These are phyloP conservation scores for Aspergillus jensenii DNA, from an alignment of 2,329 filamentous ascomycete species.

Conservation along the genomic window DNA sequence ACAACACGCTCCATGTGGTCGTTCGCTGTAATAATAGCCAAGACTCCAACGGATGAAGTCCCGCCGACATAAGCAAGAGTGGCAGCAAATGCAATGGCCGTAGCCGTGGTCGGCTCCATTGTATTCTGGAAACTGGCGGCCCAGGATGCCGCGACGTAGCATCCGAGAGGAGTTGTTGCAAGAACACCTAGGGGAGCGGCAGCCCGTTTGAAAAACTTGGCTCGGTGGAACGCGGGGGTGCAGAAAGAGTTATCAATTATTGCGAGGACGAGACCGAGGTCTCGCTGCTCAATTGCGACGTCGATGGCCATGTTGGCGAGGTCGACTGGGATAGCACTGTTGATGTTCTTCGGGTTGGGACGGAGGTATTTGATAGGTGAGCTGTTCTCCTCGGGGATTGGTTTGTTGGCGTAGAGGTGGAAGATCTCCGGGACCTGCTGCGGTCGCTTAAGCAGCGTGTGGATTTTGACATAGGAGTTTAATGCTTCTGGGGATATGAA, in stretches of 20 bases:
- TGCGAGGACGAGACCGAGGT: conserved; percentile 74
- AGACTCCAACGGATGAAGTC: conserved; percentile 76
- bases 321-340: conserved; percentile 69
- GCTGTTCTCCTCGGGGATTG: conserved; percentile 62
- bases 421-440: conserved; percentile 78
- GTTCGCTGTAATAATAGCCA: conserved; percentile 83
- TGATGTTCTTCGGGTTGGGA: conserved; percentile 66
- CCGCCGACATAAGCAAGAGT: conserved; percentile 81
- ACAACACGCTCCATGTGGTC: conserved; percentile 94
- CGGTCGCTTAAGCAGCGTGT: conserved; percentile 70
- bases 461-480: conserved; percentile 71
- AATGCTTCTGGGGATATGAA: conserved; percentile 76
- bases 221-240: conserved; percentile 43
- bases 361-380: conserved; percentile 60
- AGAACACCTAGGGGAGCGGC: conserved; percentile 42
- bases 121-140: conserved; percentile 66
- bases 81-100: conserved; percentile 74
- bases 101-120: conserved; percentile 75
- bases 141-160: conserved; percentile 69
- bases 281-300: conserved; percentile 74
- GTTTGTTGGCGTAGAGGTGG: conserved; percentile 79
- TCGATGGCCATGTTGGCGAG: conserved; percentile 74
- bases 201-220: conserved; percentile 45
- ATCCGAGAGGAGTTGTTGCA: conserved; percentile 34
- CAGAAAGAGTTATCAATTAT: conserved; percentile 66